These are phyloP conservation scores for Annulohypoxylon maeteangense DNA, from an alignment of 495 filamentous ascomycete genomes.

Conservation along the genomic window DNA sequence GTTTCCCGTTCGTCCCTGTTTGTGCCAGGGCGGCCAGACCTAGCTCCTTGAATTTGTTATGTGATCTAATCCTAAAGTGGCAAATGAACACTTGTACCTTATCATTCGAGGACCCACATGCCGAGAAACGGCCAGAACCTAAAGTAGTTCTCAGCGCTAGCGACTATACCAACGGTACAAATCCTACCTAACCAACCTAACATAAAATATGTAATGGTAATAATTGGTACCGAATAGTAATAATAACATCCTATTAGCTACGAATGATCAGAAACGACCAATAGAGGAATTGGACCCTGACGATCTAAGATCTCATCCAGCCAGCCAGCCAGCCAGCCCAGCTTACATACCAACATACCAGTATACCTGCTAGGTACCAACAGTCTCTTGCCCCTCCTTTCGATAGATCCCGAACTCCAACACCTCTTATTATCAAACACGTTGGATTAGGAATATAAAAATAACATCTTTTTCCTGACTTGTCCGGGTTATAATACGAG, in stretches of 20 bases:
- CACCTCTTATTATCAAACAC: conserved; percentile 38
- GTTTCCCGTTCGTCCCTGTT: conserved; percentile 10
- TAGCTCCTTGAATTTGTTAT: conserved; percentile 11
- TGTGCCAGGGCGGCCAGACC: conserved; percentile 35
- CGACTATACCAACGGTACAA: background rate
- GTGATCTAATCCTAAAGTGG: conserved; percentile 30
- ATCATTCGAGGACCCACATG: conserved; percentile 30
- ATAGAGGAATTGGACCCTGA: conserved; percentile 37
- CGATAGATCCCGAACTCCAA: background rate
- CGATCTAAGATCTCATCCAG: conserved; percentile 36
- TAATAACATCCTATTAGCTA: conserved; percentile 12
- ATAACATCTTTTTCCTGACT: background rate
- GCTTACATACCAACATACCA: no score
- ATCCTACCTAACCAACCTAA: background rate
- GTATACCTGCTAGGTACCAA: background rate
- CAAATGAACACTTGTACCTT: conserved; percentile 40
- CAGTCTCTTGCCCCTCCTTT: conserved; percentile 6
- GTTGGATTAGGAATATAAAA: conserved; percentile 18
- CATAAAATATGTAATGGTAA: conserved; percentile 8
- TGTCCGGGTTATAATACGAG: conserved; percentile 20
- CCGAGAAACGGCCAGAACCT: conserved; percentile 30
- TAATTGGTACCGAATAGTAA: conserved; percentile 5
- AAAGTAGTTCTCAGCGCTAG: conserved; percentile 2
- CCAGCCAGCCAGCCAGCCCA: background rate
- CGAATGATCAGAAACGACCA: conserved; percentile 3